A percentile compares a stretch with the other conserved stretches of the same genome.
phyloP scores from a whole-genome alignment of 2,329 filamentous ascomycete genomes.

The Helotiales sp. region DNA sequence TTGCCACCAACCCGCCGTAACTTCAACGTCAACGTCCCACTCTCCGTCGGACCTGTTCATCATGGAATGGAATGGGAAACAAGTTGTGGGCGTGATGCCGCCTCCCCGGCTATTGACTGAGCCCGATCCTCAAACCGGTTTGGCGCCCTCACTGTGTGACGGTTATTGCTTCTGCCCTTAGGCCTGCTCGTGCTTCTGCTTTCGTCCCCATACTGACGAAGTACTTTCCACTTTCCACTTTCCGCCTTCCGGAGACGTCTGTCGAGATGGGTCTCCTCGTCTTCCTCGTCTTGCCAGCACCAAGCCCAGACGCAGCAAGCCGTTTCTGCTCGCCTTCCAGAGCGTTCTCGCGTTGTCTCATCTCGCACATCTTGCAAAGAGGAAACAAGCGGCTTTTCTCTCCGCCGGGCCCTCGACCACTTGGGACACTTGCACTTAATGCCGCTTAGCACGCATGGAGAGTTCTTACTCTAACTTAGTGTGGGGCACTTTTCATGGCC shows the following conservation, averaged over 20 bases:
- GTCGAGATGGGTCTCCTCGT: too few species aligned
- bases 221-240: neutral
- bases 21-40: neutral
- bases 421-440: neutral
- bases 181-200: neutral
- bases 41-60: neutral
- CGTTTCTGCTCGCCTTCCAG: neutral
- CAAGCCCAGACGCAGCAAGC: too few species aligned
- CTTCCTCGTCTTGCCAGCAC: neutral
- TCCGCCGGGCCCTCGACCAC: neutral
- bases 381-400: constrained; percentile 10
- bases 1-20: too few species aligned
- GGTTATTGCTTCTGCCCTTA: neutral
- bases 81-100: neutral
- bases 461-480: neutral
- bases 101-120: neutral
- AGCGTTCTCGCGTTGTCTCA: neutral
- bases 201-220: neutral
- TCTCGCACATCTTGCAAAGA: neutral
- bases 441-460: neutral
- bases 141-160: neutral
- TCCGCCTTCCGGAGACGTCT: constrained; percentile 1
- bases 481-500: constrained; percentile 11
- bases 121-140: neutral
- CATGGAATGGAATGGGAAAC: too few species aligned